Evolutionary conservation across 495 filamentous ascomycete species (phyloP), one percentile per base, ranked within the genome.

Genomic region (Recurvomyces mirabilis): DNA sequence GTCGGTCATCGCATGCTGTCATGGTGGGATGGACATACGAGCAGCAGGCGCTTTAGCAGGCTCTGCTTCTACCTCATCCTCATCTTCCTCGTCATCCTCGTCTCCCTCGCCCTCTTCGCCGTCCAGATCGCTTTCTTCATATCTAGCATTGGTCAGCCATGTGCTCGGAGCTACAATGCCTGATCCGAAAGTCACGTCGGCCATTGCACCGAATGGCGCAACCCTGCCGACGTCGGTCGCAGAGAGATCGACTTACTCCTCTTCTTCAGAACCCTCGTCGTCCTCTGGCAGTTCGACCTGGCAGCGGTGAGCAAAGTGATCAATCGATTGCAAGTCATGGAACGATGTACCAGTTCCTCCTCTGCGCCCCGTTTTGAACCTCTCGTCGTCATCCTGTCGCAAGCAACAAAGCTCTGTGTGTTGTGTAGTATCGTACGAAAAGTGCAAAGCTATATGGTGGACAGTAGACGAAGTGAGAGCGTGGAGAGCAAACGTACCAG

Each of bases 311-410:
- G 5, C 10, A 5, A 7, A 21, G 9, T 10, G 10, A 24, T 17
- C 6, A 9, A 21, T 10, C 21, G 9, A 5, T 11, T 24, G 36
- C 21, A 15, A 5, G 23, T 15, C 11, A 39, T 46, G 21, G 14
- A 14, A 13, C 21, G 5, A 30, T 47, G 36, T 19, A 25, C 18
- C 17, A 47, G 28, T 22, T 47, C 45, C 35, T 47, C 45, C n/a
- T 40, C 41, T 17, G 34, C 45, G 18, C 24, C 45, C 17, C 45
- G 24, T 37, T 47, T 47, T 23, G 14, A 19, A 18, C 45, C 45
- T 19, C 45, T 15, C 3, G 45, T 47, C 26, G 45, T 31, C 45
- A 47, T 47, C n/a, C n/a, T n/a, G n/a, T n/a, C n/a, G n/a, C n/a
- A n/a, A n/a, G n/a, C n/a, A n/a, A n/a, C n/a, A n/a, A n/a, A n/a